These are phyloP conservation scores for Magnusiomyces starmeri DNA, from an alignment of 1,139 yeast genomes.

Conservation along the genomic window DNA sequence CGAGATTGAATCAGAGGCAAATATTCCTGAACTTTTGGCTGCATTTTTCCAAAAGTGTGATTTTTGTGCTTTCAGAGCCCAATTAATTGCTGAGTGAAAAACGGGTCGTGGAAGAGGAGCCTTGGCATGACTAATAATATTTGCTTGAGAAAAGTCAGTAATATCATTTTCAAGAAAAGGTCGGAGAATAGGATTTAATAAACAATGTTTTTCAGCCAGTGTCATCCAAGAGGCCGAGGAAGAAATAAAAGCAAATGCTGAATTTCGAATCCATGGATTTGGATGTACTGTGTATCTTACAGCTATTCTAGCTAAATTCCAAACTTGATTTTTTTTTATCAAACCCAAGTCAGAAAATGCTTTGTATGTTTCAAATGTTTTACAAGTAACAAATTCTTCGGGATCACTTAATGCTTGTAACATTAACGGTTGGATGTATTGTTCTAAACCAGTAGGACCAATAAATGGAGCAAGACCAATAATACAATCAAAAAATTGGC, in stretches of 20 bases:
- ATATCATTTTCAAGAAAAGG: slow-evolving; percentile 74
- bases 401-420: slow-evolving; percentile 76
- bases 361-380: slow-evolving; percentile 62
- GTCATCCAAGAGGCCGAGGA: slow-evolving; percentile 56
- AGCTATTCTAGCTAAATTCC: slow-evolving; percentile 46
- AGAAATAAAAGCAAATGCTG: slow-evolving; percentile 54
- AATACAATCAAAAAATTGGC: slow-evolving; percentile 70
- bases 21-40: slow-evolving; percentile 36
- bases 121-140: slow-evolving; percentile 56
- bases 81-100: slow-evolving; percentile 56
- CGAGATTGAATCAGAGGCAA: slow-evolving; percentile 11
- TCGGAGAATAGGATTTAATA: slow-evolving; percentile 73
- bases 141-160: slow-evolving; percentile 55
- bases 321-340: slow-evolving; percentile 41
- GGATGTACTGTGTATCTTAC: slow-evolving; percentile 68
- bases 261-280: slow-evolving; percentile 75
- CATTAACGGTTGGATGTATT: slow-evolving; percentile 76
- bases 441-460: slow-evolving; percentile 78
- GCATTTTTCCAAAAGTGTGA: slow-evolving; percentile 73
- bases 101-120: slow-evolving; percentile 61
- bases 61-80: slow-evolving; percentile 64
- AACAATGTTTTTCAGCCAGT: slow-evolving; percentile 75
- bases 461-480: slow-evolving; percentile 70
- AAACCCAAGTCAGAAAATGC: slow-evolving; percentile 49
- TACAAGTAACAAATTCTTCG: slow-evolving; percentile 76